phyloP scores from a whole-genome alignment of 2,329 filamentous ascomycete species.

The Sphaerulina vaccinii region DNA sequence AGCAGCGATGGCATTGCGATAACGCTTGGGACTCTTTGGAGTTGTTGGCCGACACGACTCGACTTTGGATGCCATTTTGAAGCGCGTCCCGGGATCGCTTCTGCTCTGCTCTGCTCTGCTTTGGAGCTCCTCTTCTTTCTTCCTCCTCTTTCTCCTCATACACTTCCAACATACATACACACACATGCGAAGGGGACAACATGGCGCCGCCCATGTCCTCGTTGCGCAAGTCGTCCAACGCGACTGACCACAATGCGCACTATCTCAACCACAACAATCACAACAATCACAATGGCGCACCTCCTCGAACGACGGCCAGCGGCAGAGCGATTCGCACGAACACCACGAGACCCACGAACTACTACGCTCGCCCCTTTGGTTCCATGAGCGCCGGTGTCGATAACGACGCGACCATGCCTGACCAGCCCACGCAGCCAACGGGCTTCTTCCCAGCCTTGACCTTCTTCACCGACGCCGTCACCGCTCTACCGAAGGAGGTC shows the following conservation, averaged over 20 bases:
- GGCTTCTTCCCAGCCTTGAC: conserved; percentile 66
- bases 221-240: conserved; percentile 6
- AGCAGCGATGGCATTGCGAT: no score
- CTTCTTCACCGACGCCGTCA: conserved; percentile 86
- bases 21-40: no score
- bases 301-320: conserved; percentile 31
- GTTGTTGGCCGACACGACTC: not conserved
- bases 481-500: conserved; percentile 89
- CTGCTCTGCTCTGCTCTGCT: conserved; percentile 1
- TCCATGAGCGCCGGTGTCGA: conserved; percentile 39
- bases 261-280: conserved; percentile 1
- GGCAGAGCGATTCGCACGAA: conserved; percentile 49
- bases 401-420: conserved; percentile 27
- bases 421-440: conserved; percentile 34
- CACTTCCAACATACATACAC: no score
- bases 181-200: no score
- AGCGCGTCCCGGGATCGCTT: not conserved
- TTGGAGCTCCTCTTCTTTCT: not conserved
- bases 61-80: not conserved
- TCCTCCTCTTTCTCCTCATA: not conserved
- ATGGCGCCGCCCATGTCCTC: conserved; percentile 13
- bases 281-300: conserved; percentile 13
- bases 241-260: conserved; percentile 2
- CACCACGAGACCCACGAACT: conserved; percentile 49
- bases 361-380: conserved; percentile 52